Base-by-base conservation (phyloP, 768 basidiomycete genomes). In the Tricholoma saponaceum region DNA sequence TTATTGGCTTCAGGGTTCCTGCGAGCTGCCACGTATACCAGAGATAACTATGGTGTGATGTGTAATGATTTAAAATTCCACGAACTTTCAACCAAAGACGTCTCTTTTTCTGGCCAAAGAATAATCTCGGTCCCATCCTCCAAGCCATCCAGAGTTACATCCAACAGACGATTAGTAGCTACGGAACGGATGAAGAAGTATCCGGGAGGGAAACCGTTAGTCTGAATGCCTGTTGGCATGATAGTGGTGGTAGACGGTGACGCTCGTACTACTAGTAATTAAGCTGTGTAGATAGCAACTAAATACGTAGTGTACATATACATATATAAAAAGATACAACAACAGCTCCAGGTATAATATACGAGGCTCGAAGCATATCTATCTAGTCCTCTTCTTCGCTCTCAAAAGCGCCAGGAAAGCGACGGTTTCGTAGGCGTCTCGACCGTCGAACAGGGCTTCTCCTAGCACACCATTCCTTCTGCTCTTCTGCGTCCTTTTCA, bases 41-140 rank as follows among this genome's bases (percentile, higher is more conserved):
- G 46, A 54, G 25, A 1, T 13, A 20, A 25, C 6, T 33, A 32
- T 20, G 37, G 5, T 10, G 41, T 43, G 52, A 12, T 26, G 23
- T 22, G 39, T 9, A 3, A 6, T 50, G 35, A 52, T 14, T 20
- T 10, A 32, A 47, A 30, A 68, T 22, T n/a, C 22, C 23, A 67
- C 81, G 60, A 69, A 90, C 91, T 79, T 78, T 93, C 90, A 0
- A 93, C 90, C 4, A 91, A 74, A 3, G 87, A 89, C 10, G 72
- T 82, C 61, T 93, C 92, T 58, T 83, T 90, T 70, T 85, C 84
- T 3, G 83, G 81, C 81, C 81, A 92, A 5, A 93, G 73, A 51
- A 84, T 74, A 54, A 91, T 65, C 52, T 83, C 80, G 0, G 83
- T 77, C 4, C 84, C 83, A 69, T 90, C 88, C 57, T 83, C 82